Evolutionary conservation across 306 rosid genomes (phyloP).

Genomic region (Quercus suber): DNA sequence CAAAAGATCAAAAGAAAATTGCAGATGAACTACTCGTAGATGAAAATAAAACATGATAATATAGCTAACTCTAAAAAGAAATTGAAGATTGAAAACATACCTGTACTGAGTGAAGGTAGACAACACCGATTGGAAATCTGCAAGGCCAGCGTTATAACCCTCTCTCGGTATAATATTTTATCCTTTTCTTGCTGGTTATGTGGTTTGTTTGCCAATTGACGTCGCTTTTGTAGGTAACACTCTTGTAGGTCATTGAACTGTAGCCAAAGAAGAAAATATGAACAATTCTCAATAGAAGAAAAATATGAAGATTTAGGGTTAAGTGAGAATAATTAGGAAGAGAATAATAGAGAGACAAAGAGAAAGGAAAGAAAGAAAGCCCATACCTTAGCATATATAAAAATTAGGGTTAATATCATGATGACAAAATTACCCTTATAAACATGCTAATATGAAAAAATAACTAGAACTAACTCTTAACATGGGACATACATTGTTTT

Average conservation of each 20-base stretch:
- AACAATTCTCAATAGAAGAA: constrained; percentile 8
- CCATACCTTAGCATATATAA: no score
- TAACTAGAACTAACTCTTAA: no score
- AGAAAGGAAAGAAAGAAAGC: no score
- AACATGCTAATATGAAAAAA: no score
- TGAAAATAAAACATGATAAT: neutral
- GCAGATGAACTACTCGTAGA: neutral
- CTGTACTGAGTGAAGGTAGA: constrained; percentile 87
- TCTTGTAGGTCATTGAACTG: constrained; percentile 96
- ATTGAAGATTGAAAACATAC: constrained; percentile 37
- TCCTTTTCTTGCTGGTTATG: constrained; percentile 58
- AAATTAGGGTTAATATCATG: no score
- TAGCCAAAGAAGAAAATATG: constrained; percentile 27
- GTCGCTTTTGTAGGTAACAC: constrained; percentile 91
- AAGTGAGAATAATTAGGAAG: no score
- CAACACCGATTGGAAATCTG: constrained; percentile 85
- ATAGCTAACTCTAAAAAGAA: neutral
- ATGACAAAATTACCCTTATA: no score
- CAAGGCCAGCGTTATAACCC: constrained; percentile 82
- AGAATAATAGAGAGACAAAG: no score
- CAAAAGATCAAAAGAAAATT: constrained; percentile 19
- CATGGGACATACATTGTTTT: neutral
- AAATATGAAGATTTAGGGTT: neutral
- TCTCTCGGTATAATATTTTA: constrained; percentile 58
- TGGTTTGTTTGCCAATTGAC: constrained; percentile 60